These are phyloP conservation scores for Petunia secreta DNA, from an alignment of 257 asterid species.

Conservation along the genomic window DNA sequence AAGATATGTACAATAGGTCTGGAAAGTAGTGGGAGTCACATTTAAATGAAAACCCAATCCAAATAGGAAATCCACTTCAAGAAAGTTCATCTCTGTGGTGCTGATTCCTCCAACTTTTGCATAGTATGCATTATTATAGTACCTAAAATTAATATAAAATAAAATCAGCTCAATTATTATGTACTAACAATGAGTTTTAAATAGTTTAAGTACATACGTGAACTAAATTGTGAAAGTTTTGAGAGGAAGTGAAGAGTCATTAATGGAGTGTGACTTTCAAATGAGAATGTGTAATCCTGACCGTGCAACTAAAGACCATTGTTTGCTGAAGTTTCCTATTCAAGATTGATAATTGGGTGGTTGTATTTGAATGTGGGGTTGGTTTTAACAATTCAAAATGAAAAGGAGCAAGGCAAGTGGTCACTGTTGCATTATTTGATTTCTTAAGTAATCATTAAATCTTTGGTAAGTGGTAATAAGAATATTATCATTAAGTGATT, in stretches of 20 bases:
- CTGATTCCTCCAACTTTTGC: conserved; percentile 98
- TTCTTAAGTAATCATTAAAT: conserved; percentile 16
- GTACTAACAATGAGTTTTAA: too few species aligned
- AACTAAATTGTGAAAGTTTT: conserved; percentile 19
- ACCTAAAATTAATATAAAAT: conserved; percentile 45
- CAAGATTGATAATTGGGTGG: conserved; percentile 30
- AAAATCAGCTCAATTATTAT: background rate
- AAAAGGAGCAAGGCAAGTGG: background rate
- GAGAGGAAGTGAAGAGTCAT: conserved; percentile 22
- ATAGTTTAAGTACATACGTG: too few species aligned
- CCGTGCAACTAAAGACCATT: conserved; percentile 27
- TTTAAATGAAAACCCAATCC: conserved; percentile 88
- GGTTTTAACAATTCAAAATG: background rate
- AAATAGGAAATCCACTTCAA: conserved; percentile 88
- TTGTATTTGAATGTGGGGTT: conserved; percentile 22
- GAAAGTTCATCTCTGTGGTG: conserved; percentile 91
- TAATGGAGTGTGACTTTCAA: conserved; percentile 50
- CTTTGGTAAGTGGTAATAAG: background rate
- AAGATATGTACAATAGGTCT: conserved; percentile 67
- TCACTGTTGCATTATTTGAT: background rate
- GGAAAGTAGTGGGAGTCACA: conserved; percentile 80
- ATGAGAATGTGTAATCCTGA: conserved; percentile 44
- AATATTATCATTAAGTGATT: background rate
- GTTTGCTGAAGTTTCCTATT: background rate
- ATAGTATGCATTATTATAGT: conserved; percentile 90